These are phyloP conservation scores for Coniochaeta sp. DNA, from an alignment of 2,329 filamentous ascomycete species.

Conservation along the genomic window DNA sequence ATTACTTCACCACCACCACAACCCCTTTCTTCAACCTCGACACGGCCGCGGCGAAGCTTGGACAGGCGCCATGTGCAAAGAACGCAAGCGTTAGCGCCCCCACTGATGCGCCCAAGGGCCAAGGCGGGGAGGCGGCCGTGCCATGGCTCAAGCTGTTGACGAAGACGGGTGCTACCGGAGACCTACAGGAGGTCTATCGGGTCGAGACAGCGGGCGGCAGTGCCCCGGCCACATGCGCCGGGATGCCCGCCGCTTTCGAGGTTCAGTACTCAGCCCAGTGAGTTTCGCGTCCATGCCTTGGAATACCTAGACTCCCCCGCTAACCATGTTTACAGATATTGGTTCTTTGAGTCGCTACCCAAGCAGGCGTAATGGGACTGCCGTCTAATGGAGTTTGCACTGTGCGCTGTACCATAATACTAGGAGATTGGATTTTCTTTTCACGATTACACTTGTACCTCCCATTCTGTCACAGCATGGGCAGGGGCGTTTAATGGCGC, in stretches of 20 bases:
- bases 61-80: constrained; percentile 56
- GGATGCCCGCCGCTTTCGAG: constrained; percentile 54
- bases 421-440: neutral
- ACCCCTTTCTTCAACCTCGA: constrained; percentile 78
- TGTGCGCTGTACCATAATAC: neutral
- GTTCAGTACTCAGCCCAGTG: constrained; percentile 81
- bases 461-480: neutral
- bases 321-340: constrained; percentile 22
- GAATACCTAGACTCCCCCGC: neutral
- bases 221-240: constrained; percentile 65
- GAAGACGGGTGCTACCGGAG: constrained; percentile 46
- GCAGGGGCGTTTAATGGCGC: constrained; percentile 1
- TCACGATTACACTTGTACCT: neutral
- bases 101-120: constrained; percentile 47
- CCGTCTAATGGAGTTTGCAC: neutral
- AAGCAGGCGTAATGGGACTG: neutral
- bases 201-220: constrained; percentile 77
- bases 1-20: constrained; percentile 67
- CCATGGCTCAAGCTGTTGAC: constrained; percentile 69
- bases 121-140: constrained; percentile 60
- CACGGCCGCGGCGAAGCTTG: constrained; percentile 44
- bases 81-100: constrained; percentile 56
- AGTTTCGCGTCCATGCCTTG: constrained; percentile 29
- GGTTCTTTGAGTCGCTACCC: constrained; percentile 23
- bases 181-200: constrained; percentile 71